Conservation (phyloP, 2,329 filamentous ascomycete genomes). For the Chrysoporthe cubensis region DNA sequence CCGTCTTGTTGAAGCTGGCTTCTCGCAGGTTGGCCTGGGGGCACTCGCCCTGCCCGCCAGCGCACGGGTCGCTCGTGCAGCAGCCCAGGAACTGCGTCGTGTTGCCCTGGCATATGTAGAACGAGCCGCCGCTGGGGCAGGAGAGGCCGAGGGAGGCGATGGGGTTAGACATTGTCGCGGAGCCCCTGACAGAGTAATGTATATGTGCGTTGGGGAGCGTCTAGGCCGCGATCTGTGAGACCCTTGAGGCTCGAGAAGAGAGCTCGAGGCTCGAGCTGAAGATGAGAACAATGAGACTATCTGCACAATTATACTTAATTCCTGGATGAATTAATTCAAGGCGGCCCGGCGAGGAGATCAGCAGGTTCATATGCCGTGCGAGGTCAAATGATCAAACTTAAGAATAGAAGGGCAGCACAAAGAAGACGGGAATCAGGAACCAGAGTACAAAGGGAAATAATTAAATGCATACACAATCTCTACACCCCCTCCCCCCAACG, state of each 20-base stretch:
- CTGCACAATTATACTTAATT: background rate
- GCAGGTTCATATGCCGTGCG: background rate
- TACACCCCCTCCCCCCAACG: background rate
- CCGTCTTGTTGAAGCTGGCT: conserved; percentile 36
- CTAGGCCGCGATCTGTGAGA: background rate
- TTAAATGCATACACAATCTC: background rate
- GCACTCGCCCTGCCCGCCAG: conserved; percentile 38
- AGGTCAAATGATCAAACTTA: background rate
- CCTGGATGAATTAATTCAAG: background rate
- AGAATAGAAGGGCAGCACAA: background rate
- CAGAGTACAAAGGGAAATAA: conserved; percentile 1
- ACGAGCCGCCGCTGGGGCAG: conserved; percentile 38
- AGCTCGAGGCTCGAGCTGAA: background rate
- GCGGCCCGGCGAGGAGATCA: background rate
- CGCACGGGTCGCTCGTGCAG: conserved; percentile 43
- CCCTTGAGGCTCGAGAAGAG: background rate
- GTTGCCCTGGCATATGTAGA: conserved; percentile 42
- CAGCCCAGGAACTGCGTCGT: conserved; percentile 45
- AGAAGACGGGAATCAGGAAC: background rate
- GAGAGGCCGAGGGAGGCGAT: conserved; percentile 24
- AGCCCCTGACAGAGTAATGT: no score
- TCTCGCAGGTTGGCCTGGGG: conserved; percentile 36
- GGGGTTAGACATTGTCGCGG: conserved; percentile 6
- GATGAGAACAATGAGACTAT: background rate
- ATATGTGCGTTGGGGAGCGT: background rate